phyloP scores from a whole-genome alignment of 345 rosid species.

The Mercurialis annua region DNA sequence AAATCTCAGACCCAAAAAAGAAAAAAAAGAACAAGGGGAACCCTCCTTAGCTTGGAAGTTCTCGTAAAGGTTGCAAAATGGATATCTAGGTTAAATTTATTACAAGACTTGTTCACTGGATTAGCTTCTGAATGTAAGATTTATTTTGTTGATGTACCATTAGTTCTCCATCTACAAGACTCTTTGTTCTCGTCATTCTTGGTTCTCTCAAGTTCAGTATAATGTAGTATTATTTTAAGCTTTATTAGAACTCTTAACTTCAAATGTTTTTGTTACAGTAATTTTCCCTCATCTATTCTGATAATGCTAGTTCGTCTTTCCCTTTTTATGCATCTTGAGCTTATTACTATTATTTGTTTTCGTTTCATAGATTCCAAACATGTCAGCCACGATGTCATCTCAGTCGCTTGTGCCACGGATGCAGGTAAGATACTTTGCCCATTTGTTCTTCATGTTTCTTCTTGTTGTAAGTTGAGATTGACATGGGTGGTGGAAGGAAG shows the following conservation, averaged over 20 bases:
- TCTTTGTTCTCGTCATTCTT: not conserved
- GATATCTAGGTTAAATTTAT: not conserved
- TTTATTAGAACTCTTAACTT: not conserved
- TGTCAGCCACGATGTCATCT: conserved; percentile 71
- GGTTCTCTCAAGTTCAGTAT: not conserved
- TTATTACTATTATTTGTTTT: conserved; percentile 2
- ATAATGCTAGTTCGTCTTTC: not conserved
- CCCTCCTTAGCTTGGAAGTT: no score
- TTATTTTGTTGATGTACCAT: not conserved
- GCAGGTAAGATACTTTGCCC: conserved; percentile 51
- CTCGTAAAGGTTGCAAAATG: not conserved
- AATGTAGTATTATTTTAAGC: no score
- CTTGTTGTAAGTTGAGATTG: not conserved
- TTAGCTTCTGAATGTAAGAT: not conserved
- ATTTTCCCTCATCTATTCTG: not conserved
- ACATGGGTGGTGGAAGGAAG: not conserved
- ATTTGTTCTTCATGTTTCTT: conserved; percentile 1
- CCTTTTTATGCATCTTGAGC: conserved; percentile 12
- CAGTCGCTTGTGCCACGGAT: conserved; percentile 60
- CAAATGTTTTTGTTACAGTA: not conserved
- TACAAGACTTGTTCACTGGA: not conserved
- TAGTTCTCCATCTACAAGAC: not conserved
- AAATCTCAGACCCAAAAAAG: no score
- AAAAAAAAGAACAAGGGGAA: no score
- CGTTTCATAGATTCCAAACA: conserved; percentile 68